Conservation (phyloP, 1,139 yeast genomes). For the Saccharomyces hybrid region DNA sequence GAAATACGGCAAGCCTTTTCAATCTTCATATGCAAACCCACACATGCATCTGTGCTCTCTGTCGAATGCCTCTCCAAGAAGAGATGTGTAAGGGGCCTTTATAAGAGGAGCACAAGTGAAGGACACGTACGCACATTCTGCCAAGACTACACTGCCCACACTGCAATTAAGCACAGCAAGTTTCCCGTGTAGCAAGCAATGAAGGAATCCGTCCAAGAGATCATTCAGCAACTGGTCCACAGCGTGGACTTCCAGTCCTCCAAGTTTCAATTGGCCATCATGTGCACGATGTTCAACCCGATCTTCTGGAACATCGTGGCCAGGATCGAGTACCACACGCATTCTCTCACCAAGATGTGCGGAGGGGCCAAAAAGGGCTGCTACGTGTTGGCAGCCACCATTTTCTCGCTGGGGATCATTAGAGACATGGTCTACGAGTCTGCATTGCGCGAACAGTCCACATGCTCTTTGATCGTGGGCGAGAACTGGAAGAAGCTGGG, state of each 20-base stretch:
- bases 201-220: neutral
- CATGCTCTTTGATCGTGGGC: slow-evolving; percentile 38
- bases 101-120: neutral
- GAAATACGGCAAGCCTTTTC: neutral
- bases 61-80: neutral
- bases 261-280: slow-evolving; percentile 35
- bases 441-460: slow-evolving; percentile 55
- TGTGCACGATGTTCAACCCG: slow-evolving; percentile 84
- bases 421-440: slow-evolving; percentile 71
- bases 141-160: neutral
- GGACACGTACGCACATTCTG: neutral
- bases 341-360: slow-evolving; percentile 62
- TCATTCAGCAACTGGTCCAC: slow-evolving; percentile 3
- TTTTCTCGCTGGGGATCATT: slow-evolving; percentile 74
- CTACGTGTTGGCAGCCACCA: slow-evolving; percentile 70
- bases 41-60: neutral
- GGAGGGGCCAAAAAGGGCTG: slow-evolving; percentile 64
- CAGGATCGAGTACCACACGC: slow-evolving; percentile 70
- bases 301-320: slow-evolving; percentile 94
- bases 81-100: neutral
- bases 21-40: slow-evolving; percentile 1
- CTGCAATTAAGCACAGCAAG: neutral
- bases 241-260: slow-evolving; percentile 8
- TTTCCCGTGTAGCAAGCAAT: neutral
- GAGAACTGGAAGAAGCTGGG: slow-evolving; percentile 37